Percentiles rank a stretch among this genome's conserved stretches.
Evolutionary conservation across 495 filamentous ascomycete genomes (phyloP).

Genomic region (Articulospora tetracladia): DNA sequence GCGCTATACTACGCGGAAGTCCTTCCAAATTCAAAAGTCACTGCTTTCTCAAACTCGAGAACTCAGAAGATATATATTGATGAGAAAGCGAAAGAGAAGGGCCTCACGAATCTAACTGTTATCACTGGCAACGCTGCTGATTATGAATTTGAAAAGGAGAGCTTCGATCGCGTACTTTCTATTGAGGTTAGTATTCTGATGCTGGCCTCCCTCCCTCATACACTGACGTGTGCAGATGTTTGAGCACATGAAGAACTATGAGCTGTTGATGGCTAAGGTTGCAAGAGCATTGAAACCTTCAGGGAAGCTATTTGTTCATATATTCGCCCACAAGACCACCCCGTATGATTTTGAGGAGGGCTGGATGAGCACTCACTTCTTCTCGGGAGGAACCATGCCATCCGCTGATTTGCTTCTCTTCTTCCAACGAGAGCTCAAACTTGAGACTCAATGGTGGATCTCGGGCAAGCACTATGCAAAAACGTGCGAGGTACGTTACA

Average conservation of each 20-base stretch:
- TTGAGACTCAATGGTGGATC: constrained; percentile 63
- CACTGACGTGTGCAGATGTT: constrained; percentile 41
- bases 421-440: constrained; percentile 56
- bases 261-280: constrained; percentile 58
- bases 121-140: constrained; percentile 58
- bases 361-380: constrained; percentile 71
- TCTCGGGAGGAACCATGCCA: constrained; percentile 67
- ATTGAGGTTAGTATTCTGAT: constrained; percentile 43
- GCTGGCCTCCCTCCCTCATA: background rate
- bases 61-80: constrained; percentile 65
- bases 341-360: constrained; percentile 65
- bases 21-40: constrained; percentile 53
- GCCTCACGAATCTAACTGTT: constrained; percentile 51
- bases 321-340: constrained; percentile 55
- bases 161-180: constrained; percentile 57
- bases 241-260: constrained; percentile 74
- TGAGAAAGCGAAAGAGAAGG: constrained; percentile 44
- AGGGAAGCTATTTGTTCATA: constrained; percentile 63
- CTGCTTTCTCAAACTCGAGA: constrained; percentile 60
- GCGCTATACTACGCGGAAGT: constrained; percentile 57
- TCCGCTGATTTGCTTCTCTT: constrained; percentile 60
- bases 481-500: constrained; percentile 53
- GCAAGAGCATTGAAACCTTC: constrained; percentile 47
- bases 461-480: constrained; percentile 60
- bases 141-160: constrained; percentile 50